phyloP scores from a whole-genome alignment of 345 rosid species.

The Conringia planisiliqua region DNA sequence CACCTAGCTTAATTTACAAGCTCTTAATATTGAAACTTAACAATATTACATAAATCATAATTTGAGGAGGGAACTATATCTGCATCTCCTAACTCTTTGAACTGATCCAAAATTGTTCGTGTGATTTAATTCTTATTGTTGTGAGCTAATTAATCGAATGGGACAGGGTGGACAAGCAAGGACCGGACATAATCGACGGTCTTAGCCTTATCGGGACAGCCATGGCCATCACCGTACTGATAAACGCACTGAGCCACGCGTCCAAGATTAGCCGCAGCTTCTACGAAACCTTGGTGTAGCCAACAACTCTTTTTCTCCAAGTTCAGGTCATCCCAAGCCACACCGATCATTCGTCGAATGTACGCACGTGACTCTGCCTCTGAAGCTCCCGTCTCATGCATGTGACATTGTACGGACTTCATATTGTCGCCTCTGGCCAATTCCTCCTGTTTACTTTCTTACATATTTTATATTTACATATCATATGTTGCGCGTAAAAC shows the following conservation, averaged over 20 bases:
- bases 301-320: slow-evolving; percentile 10
- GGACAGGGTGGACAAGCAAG: slow-evolving; percentile 17
- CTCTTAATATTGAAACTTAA: background rate
- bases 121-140: background rate
- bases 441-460: slow-evolving; percentile 28
- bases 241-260: slow-evolving; percentile 37
- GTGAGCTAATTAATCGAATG: background rate
- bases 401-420: slow-evolving; percentile 40
- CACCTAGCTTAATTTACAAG: background rate
- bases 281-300: slow-evolving; percentile 16
- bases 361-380: slow-evolving; percentile 29
- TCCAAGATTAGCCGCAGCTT: slow-evolving; percentile 27
- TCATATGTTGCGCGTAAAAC: background rate
- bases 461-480: background rate
- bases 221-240: slow-evolving; percentile 42
- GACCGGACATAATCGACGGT: slow-evolving; percentile 20
- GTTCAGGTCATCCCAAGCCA: slow-evolving; percentile 30
- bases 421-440: slow-evolving; percentile 32
- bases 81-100: background rate
- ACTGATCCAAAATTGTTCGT: background rate
- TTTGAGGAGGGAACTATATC: background rate
- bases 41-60: background rate
- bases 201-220: slow-evolving; percentile 24
- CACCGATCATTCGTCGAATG: slow-evolving; percentile 10
- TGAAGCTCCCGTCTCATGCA: slow-evolving; percentile 35